These are phyloP conservation scores for Amanita pallidorosea DNA, from an alignment of 768 basidiomycete genomes.

Conservation along the genomic window DNA sequence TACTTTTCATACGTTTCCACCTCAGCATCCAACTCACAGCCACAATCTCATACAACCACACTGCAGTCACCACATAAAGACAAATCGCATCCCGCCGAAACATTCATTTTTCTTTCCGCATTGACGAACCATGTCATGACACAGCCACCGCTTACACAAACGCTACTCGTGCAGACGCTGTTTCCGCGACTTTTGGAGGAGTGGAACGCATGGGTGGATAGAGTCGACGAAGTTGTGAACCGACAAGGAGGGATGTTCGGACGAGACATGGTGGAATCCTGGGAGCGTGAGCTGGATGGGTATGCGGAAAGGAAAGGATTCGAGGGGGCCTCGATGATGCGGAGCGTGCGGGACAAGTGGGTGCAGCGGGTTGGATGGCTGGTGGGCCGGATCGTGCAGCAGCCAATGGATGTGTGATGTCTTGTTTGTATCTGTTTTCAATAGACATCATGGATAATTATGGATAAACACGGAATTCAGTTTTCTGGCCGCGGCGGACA, in stretches of 20 bases:
- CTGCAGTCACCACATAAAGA: constrained; percentile 48
- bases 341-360: constrained; percentile 47
- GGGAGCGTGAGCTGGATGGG: constrained; percentile 62
- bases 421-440: constrained; percentile 2
- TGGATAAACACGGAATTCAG: neutral
- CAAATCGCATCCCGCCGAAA: constrained; percentile 63
- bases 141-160: constrained; percentile 58
- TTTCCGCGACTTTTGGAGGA: constrained; percentile 59
- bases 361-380: constrained; percentile 72
- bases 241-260: constrained; percentile 72
- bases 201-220: constrained; percentile 70
- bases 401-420: constrained; percentile 24
- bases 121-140: constrained; percentile 58
- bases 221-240: constrained; percentile 63
- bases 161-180: constrained; percentile 43
- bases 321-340: constrained; percentile 26
- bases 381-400: constrained; percentile 36
- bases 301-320: constrained; percentile 42
- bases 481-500: neutral
- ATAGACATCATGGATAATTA: neutral
- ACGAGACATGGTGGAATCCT: constrained; percentile 51
- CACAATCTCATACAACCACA: constrained; percentile 29
- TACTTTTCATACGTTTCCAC: constrained; percentile 63
- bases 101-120: constrained; percentile 58
- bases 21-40: constrained; percentile 14